Percentiles rank a stretch among this genome's conserved stretches.
These are phyloP conservation scores for Mucuna pruriens DNA, from an alignment of 306 rosid genomes.

Conservation along the genomic window DNA sequence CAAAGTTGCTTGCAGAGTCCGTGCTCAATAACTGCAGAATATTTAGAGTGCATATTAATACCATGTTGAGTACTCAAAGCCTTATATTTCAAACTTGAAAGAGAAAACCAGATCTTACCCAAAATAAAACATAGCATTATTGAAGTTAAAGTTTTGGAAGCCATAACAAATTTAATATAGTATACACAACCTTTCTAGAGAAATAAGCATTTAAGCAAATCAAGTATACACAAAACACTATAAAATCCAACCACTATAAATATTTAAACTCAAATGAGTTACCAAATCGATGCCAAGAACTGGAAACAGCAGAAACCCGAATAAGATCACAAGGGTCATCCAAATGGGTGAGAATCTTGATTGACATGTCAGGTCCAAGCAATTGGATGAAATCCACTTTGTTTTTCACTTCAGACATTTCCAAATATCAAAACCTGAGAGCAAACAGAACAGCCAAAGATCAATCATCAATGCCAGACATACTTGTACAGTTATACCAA, in stretches of 20 bases:
- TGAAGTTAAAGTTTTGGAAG: slow-evolving; percentile 15
- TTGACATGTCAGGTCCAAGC: slow-evolving; percentile 61
- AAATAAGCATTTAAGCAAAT: neutral
- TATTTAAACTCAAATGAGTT: slow-evolving; percentile 33
- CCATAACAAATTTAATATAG: neutral
- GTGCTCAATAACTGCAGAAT: slow-evolving; percentile 68
- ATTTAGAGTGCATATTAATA: slow-evolving; percentile 26
- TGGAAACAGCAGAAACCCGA: slow-evolving; percentile 55
- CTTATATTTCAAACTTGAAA: neutral
- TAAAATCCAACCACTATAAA: slow-evolving; percentile 7
- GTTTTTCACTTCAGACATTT: slow-evolving; percentile 47
- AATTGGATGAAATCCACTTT: slow-evolving; percentile 47
- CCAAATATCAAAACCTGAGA: slow-evolving; percentile 27
- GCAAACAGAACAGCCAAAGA: slow-evolving; percentile 18
- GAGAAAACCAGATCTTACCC: neutral
- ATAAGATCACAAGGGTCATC: slow-evolving; percentile 72
- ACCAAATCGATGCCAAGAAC: slow-evolving; percentile 64
- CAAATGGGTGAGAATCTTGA: slow-evolving; percentile 54
- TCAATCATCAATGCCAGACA: slow-evolving; percentile 11
- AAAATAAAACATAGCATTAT: neutral
- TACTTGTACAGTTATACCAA: neutral
- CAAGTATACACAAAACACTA: slow-evolving; percentile 1
- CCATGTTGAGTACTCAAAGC: slow-evolving; percentile 7
- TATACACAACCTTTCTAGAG: neutral
- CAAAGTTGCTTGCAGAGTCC: slow-evolving; percentile 60